A percentile compares a stretch with the other conserved stretches of the same genome.
Evolutionary conservation across 257 asterid species (phyloP).

Genomic region (Penstemon barbatus): DNA sequence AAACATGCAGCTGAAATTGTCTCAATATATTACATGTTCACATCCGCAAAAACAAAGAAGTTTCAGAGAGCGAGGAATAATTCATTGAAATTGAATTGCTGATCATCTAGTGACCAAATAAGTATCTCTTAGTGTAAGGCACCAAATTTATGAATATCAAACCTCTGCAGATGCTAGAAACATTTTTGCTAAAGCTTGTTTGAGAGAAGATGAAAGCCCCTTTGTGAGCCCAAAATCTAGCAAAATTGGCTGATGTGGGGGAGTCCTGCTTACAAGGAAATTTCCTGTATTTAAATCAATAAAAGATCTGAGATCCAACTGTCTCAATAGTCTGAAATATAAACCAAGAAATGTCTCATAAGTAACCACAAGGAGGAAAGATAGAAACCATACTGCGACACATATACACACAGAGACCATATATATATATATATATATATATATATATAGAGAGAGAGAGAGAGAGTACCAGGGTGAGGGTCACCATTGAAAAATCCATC

Average conservation of each 20-base stretch:
- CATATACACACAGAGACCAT: neutral
- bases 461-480: conserved; percentile 86
- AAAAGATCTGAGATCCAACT: conserved; percentile 22
- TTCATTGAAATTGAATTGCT: conserved; percentile 1
- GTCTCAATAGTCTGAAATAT: neutral
- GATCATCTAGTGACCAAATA: conserved; percentile 11
- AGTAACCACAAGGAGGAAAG: conserved; percentile 2
- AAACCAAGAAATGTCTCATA: conserved; percentile 14
- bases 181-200: conserved; percentile 95
- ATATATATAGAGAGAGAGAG: conserved; percentile 1
- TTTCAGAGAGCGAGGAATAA: conserved; percentile 15
- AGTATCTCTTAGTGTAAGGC: conserved; percentile 8
- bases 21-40: conserved; percentile 3
- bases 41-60: neutral
- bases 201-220: conserved; percentile 64
- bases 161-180: conserved; percentile 98
- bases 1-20: neutral
- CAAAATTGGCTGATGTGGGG: conserved; percentile 92
- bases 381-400: conserved; percentile 16
- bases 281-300: conserved; percentile 58
- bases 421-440: neutral
- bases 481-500: conserved; percentile 99
- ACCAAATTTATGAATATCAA: conserved; percentile 29
- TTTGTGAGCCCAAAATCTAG: conserved; percentile 98
- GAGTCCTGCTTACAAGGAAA: conserved; percentile 91